These are phyloP conservation scores for Herpotrichia juniperi DNA, from an alignment of 2,329 filamentous ascomycete genomes.

Conservation along the genomic window DNA sequence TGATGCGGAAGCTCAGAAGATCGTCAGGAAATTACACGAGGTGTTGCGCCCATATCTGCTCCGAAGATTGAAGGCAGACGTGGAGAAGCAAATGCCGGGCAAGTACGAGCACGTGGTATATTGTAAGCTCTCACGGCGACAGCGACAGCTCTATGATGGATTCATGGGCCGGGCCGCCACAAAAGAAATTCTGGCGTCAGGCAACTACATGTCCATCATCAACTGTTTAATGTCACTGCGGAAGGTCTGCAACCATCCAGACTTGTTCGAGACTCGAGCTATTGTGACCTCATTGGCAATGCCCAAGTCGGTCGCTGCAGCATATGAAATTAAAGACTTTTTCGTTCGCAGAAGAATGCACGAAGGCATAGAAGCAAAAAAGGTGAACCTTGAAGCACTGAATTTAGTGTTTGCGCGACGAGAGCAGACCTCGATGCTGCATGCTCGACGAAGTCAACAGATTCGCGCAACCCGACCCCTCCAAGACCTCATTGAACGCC, in stretches of 20 bases:
- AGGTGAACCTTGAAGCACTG: constrained; percentile 75
- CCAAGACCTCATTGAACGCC: constrained; percentile 73
- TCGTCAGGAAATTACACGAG: constrained; percentile 92
- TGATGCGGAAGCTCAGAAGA: constrained; percentile 89
- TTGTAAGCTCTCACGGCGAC: constrained; percentile 91
- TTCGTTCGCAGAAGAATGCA: constrained; percentile 71
- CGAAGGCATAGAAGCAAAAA: constrained; percentile 65
- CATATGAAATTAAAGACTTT: constrained; percentile 75
- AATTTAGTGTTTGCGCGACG: constrained; percentile 77
- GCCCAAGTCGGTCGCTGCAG: constrained; percentile 75
- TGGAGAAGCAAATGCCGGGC: constrained; percentile 98
- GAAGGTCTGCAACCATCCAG: constrained; percentile 98
- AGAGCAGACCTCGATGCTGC: constrained; percentile 65
- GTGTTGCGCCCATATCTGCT: constrained; percentile 91
- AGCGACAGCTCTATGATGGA: constrained; percentile 94
- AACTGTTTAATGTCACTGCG: constrained; percentile 97
- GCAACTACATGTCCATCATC: constrained; percentile 97
- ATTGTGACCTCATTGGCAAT: constrained; percentile 98
- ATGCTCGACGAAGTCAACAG: constrained; percentile 44
- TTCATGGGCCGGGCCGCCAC: constrained; percentile 93
- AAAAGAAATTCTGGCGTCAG: constrained; percentile 83
- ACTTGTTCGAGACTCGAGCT: constrained; percentile 92
- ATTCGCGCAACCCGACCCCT: constrained; percentile 71
- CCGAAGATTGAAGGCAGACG: constrained; percentile 89
- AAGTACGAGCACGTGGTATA: constrained; percentile 98